A percentile compares a stretch with the other conserved stretches of the same genome.
Evolutionary conservation across 495 filamentous ascomycete genomes (phyloP).

Genomic region (Pseudomonodictys pantanalensis): DNA sequence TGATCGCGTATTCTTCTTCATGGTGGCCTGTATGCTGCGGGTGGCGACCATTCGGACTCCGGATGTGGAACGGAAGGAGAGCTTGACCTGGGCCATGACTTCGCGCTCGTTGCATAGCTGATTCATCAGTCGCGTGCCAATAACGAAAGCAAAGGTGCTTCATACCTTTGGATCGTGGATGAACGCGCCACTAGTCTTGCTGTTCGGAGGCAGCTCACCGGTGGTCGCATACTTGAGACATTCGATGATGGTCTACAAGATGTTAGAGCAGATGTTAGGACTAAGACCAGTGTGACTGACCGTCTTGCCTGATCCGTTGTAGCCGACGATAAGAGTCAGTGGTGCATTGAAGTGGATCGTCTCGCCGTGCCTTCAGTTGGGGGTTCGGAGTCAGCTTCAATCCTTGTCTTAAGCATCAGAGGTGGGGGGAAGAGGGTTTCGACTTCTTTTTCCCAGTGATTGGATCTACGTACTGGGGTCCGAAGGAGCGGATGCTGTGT

Average conservation of each 20-base stretch:
- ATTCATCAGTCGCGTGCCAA: background rate
- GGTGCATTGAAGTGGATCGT: constrained; percentile 88
- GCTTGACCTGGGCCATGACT: constrained; percentile 85
- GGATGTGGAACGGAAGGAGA: constrained; percentile 74
- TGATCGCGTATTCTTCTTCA: constrained; percentile 71
- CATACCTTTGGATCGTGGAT: constrained; percentile 88
- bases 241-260: constrained; percentile 82
- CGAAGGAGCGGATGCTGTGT: constrained; percentile 83
- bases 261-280: background rate
- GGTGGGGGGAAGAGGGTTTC: too few species aligned
- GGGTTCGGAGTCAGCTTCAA: too few species aligned
- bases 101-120: constrained; percentile 84
- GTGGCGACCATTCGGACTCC: constrained; percentile 76
- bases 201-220: constrained; percentile 89
- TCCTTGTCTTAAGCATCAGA: too few species aligned
- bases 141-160: background rate
- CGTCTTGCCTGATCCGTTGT: constrained; percentile 97
- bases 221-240: constrained; percentile 98
- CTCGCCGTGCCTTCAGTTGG: constrained; percentile 63
- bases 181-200: constrained; percentile 82
- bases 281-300: constrained; percentile 37
- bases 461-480: too few species aligned
- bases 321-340: constrained; percentile 91
- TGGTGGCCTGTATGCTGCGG: constrained; percentile 75
- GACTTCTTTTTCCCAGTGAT: too few species aligned